Evolutionary conservation across 345 rosid species (phyloP).

Genomic region (Triadica sebifera): DNA sequence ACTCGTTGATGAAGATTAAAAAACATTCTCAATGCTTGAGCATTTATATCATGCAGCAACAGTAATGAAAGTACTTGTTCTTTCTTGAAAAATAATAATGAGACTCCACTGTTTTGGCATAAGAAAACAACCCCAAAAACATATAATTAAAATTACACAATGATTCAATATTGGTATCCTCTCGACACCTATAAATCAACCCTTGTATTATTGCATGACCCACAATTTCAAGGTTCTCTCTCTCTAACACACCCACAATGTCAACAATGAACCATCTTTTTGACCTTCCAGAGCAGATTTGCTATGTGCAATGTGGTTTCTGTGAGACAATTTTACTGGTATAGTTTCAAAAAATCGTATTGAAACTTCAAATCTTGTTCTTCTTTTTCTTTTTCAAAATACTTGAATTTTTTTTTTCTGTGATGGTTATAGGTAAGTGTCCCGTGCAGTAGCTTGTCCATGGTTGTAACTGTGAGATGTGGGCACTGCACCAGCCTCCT

Average conservation of each 20-base stretch:
- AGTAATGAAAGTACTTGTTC: not conserved
- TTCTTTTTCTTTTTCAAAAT: not conserved
- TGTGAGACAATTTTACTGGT: constrained; percentile 92
- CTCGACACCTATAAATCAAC: constrained; percentile 22
- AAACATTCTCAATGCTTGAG: not conserved
- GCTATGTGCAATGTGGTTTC: constrained; percentile 94
- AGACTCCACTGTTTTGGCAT: constrained; percentile 10
- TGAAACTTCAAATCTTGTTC: not conserved
- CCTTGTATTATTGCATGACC: constrained; percentile 5
- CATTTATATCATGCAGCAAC: constrained; percentile 7
- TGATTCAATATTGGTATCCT: not conserved
- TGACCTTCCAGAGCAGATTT: constrained; percentile 88
- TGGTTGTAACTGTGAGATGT: constrained; percentile 92
- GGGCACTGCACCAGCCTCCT: constrained; percentile 94
- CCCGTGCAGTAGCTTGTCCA: constrained; percentile 79
- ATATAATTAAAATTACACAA: not conserved
- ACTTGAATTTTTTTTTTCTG: not conserved
- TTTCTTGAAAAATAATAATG: constrained; percentile 1
- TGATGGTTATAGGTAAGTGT: constrained; percentile 68
- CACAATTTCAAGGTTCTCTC: constrained; percentile 16
- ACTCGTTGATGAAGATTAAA: not conserved
- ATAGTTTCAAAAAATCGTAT: not conserved
- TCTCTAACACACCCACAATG: constrained; percentile 26
- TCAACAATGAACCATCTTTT: constrained; percentile 57
- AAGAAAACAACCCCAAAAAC: constrained; percentile 22